These are phyloP conservation scores for Madurella mycetomatis DNA, from an alignment of 2,329 filamentous ascomycete species.

Conservation along the genomic window DNA sequence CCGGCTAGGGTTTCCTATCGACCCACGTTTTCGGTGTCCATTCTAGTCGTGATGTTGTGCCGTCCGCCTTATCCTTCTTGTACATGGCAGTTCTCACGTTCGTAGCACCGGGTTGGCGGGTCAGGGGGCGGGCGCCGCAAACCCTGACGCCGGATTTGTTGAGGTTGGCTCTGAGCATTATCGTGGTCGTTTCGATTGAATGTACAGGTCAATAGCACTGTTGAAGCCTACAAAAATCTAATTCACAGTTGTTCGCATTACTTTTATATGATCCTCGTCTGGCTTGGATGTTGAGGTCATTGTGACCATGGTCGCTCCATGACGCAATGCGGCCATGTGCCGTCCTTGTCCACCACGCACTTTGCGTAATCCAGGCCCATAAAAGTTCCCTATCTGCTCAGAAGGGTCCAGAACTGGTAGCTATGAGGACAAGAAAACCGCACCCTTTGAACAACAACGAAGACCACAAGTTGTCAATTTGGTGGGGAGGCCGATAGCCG, in stretches of 20 bases:
- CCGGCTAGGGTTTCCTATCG: not conserved
- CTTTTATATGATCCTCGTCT: not conserved
- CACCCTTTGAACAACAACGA: too few relatives aligned
- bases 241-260: too few relatives aligned
- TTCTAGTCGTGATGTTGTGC: not conserved
- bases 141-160: not conserved
- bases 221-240: too few relatives aligned
- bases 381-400: too few relatives aligned
- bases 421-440: too few relatives aligned
- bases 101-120: not conserved
- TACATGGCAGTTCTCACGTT: constrained; percentile 3
- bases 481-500: too few relatives aligned
- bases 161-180: constrained; percentile 6
- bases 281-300: not conserved
- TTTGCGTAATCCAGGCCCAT: too few relatives aligned
- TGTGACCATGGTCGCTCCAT: not conserved
- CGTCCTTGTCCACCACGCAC: not conserved
- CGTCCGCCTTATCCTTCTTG: constrained; percentile 7
- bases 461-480: too few relatives aligned
- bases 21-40: constrained; percentile 6
- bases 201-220: not conserved
- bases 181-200: not conserved
- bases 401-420: too few relatives aligned
- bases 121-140: constrained; percentile 1
- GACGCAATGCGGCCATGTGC: not conserved